Percentiles rank a stretch among this genome's conserved stretches.
phyloP scores from a whole-genome alignment of 2,329 filamentous ascomycete species.

The Fonsecaea nubica region DNA sequence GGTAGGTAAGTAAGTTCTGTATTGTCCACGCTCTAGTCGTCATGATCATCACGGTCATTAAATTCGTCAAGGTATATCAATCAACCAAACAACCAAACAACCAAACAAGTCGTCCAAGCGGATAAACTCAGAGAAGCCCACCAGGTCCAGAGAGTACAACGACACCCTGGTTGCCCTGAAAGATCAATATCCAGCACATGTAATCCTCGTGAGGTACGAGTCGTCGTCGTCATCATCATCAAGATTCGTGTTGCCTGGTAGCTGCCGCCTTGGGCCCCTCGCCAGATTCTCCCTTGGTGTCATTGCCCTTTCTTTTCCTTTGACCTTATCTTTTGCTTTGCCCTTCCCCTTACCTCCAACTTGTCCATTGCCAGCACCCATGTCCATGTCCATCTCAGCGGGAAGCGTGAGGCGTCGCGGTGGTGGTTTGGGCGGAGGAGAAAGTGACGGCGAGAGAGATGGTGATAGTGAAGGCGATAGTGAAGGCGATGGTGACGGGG shows the following conservation, averaged over 20 bases:
- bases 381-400: background rate
- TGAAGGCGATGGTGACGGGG: background rate
- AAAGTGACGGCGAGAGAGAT: background rate
- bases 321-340: background rate
- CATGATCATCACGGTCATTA: background rate
- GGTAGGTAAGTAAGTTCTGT: too few relatives aligned
- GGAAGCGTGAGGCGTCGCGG: background rate
- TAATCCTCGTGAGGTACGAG: background rate
- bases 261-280: background rate
- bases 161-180: too few relatives aligned
- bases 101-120: too few relatives aligned
- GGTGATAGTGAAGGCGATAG: background rate
- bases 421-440: background rate
- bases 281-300: background rate
- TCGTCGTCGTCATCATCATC: background rate
- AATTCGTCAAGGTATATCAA: background rate
- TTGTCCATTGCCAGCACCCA: background rate
- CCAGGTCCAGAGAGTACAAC: too few relatives aligned
- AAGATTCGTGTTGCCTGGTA: background rate
- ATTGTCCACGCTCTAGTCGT: background rate
- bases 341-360: background rate
- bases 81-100: too few relatives aligned
- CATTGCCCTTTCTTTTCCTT: background rate
- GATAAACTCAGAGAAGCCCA: too few relatives aligned
- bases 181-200: background rate